Conservation (phyloP, 208 protist species). For the Naegleria fowleri region DNA sequence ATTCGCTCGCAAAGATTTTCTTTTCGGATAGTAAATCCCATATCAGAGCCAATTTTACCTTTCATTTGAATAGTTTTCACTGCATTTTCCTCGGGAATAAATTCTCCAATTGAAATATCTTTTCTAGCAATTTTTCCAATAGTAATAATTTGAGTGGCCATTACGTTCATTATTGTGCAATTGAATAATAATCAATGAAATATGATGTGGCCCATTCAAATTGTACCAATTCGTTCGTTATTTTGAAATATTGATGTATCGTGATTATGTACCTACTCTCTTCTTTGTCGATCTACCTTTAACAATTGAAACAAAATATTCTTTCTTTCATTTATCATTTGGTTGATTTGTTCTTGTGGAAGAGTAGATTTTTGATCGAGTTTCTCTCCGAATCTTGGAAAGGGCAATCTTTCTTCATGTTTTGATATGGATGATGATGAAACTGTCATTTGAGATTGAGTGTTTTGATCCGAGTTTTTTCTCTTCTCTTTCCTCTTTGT, state of each 20-base stretch:
- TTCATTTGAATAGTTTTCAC: background rate
- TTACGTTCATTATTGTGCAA: no score
- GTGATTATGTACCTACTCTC: background rate
- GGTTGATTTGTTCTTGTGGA: background rate
- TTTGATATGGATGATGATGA: no score
- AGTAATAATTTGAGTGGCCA: no score
- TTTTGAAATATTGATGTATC: no score
- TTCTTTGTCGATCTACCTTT: background rate
- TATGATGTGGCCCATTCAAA: no score
- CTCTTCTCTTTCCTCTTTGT: no score
- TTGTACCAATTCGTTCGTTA: no score
- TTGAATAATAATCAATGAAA: no score
- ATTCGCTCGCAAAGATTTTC: background rate
- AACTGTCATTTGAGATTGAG: no score
- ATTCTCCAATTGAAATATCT: background rate
- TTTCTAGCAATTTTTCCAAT: background rate
- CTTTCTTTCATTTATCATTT: background rate
- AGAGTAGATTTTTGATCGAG: background rate
- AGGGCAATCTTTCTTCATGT: background rate
- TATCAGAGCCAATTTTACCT: background rate
- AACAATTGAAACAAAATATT: background rate
- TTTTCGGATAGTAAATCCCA: background rate
- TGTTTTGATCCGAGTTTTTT: no score
- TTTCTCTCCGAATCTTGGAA: background rate
- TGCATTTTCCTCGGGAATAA: background rate